Evolutionary conservation across 2,329 filamentous ascomycete species (phyloP).

Genomic region (Pseudogymnoascus sp.): DNA sequence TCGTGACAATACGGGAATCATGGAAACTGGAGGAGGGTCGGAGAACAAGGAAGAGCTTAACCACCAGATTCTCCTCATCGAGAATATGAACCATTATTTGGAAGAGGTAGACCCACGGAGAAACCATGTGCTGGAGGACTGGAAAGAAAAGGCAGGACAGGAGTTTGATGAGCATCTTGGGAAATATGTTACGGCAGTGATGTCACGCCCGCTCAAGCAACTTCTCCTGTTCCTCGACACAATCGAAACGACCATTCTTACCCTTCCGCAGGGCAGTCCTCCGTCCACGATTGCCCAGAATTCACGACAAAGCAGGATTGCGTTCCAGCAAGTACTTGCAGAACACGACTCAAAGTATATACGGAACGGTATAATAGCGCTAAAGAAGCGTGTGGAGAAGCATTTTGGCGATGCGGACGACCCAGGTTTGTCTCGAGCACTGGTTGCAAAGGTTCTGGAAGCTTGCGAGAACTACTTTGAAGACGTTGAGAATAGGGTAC

Average conservation of each 20-base stretch:
- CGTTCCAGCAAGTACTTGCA: slow-evolving; percentile 80
- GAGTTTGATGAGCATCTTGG: slow-evolving; percentile 84
- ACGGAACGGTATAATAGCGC: slow-evolving; percentile 78
- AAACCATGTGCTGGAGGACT: slow-evolving; percentile 72
- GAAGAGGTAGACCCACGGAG: slow-evolving; percentile 77
- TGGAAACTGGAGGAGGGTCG: slow-evolving; percentile 48
- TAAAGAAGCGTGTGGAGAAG: slow-evolving; percentile 91
- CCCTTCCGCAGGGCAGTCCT: slow-evolving; percentile 53
- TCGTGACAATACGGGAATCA: slow-evolving; percentile 52
- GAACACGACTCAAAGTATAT: slow-evolving; percentile 79
- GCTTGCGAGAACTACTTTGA: slow-evolving; percentile 59
- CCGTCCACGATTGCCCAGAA: slow-evolving; percentile 64
- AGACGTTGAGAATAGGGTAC: slow-evolving; percentile 54
- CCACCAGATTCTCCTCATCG: slow-evolving; percentile 93
- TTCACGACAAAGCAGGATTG: slow-evolving; percentile 72
- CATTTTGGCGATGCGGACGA: slow-evolving; percentile 91
- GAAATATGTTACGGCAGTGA: slow-evolving; percentile 80
- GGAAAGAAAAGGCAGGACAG: slow-evolving; percentile 68
- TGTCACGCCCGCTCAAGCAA: slow-evolving; percentile 82
- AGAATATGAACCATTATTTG: slow-evolving; percentile 97
- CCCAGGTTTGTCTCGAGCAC: slow-evolving; percentile 41
- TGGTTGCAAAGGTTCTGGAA: slow-evolving; percentile 50
- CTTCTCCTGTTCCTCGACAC: slow-evolving; percentile 88
- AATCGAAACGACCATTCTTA: slow-evolving; percentile 61
- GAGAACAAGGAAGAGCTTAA: slow-evolving; percentile 97